Evolutionary conservation across 805 yeast species (phyloP), one percentile per base, ranked within the genome.

Genomic region (Candida maltosa): DNA sequence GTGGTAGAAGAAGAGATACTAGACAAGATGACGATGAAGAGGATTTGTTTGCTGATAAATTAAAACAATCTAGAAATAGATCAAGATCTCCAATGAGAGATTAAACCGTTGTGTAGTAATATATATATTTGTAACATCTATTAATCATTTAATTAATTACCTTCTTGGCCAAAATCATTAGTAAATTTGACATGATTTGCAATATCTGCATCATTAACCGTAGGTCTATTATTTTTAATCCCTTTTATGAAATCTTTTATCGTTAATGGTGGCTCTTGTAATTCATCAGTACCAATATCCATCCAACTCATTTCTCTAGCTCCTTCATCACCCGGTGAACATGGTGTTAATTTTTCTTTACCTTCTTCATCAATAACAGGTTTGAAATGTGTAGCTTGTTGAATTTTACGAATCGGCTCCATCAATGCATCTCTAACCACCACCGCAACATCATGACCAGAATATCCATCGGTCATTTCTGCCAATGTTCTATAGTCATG

Each of bases 391-490:
- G 98, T 93, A 1, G 98, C 97, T 52, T 78, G 82, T 60, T 91
- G 97, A 44, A 93, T 87, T 56, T 87, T 88, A 50, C 98, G 76
- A 40, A 93, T 87, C 2, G 99, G 98, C 60, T 91, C 94, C 98
- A 93, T 93, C 47, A 93, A 69, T 0, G 97, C 97, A 60, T 93
- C 99, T 49, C 95, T 80, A 3, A 93, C 98, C 8, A 88, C 95
- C 22, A 93, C 96, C 0, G 97, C 91, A 27, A 93, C 76, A 73
- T 93, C 99, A 56, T 91, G 95, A 35, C 99, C 99, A 2, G 96
- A 87, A 60, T 93, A 91, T 7, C 98, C 98, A 5, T 87, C 95
- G 0, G 97, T 91, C 88, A 93, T 83, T 38, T 83, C 88, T 0
- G 93, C 97, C 45, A 93, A 69, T 1, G 80, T 69, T 44, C 79